Conservation (phyloP, 768 basidiomycete genomes). For the Pleurotus eryngii region DNA sequence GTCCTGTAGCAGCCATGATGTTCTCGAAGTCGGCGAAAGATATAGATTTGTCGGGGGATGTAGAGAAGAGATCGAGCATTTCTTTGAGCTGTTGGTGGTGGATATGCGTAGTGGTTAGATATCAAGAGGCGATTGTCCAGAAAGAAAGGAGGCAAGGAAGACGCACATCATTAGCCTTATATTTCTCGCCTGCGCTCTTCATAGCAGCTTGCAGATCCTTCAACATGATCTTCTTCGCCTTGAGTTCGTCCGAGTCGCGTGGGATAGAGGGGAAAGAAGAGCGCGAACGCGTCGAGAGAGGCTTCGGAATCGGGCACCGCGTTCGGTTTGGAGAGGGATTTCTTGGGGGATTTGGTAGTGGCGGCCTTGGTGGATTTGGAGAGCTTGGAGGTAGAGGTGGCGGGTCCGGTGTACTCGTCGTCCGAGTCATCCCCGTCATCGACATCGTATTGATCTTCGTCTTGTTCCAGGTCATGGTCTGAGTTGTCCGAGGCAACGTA, state of each 20-base stretch:
- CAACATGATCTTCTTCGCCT: constrained; percentile 55
- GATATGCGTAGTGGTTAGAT: not conserved
- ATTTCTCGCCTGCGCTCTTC: constrained; percentile 63
- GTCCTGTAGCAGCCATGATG: constrained; percentile 55
- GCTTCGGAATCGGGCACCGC: constrained; percentile 47
- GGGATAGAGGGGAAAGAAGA: constrained; percentile 72
- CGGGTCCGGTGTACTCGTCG: constrained; percentile 27
- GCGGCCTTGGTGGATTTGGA: not conserved
- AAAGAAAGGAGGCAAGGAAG: not conserved
- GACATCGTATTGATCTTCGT: not conserved
- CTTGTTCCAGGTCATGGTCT: too few species aligned
- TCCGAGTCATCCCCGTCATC: constrained; percentile 24
- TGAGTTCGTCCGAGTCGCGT: constrained; percentile 35
- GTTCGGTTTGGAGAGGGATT: not conserved
- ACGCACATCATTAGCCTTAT: constrained; percentile 72
- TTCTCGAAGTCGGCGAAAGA: constrained; percentile 64
- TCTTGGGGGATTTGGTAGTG: too few species aligned
- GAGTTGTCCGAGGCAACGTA: too few species aligned
- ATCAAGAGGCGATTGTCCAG: not conserved
- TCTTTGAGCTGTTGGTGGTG: constrained; percentile 57
- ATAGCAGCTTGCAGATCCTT: constrained; percentile 63
- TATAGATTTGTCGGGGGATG: constrained; percentile 65
- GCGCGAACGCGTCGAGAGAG: constrained; percentile 57
- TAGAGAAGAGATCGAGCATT: constrained; percentile 78
- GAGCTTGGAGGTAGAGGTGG: not conserved